Conservation (phyloP, 768 basidiomycete genomes). For the Lactifluus piperatus region DNA sequence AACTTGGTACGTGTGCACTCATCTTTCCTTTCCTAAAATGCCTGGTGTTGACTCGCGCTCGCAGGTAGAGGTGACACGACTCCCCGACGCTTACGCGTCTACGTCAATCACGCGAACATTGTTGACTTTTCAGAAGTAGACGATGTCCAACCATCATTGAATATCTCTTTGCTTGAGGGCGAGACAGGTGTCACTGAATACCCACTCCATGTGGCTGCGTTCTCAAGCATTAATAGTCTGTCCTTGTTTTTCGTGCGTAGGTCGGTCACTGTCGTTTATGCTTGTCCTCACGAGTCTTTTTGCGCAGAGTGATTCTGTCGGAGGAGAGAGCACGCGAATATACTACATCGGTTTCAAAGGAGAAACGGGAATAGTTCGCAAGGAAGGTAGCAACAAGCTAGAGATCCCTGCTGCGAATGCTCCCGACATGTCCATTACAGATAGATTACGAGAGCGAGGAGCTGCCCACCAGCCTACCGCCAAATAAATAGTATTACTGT, state of each 20-base stretch:
- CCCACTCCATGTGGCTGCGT: conserved; percentile 66
- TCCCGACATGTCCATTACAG: conserved; percentile 59
- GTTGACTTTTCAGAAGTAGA: conserved; percentile 74
- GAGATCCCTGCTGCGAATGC: conserved; percentile 77
- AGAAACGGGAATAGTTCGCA: conserved; percentile 44
- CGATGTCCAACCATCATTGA: conserved; percentile 55
- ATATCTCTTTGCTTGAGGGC: conserved; percentile 63
- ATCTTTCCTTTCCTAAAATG: background rate
- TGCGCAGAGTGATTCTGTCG: conserved; percentile 53
- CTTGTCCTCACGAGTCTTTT: background rate
- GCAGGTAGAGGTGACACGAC: conserved; percentile 70
- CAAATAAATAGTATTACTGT: conserved; percentile 23
- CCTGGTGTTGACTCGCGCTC: background rate
- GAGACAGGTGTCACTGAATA: conserved; percentile 66
- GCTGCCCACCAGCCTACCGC: conserved; percentile 60
- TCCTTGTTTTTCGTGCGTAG: conserved; percentile 70
- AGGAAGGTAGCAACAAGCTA: conserved; percentile 52
- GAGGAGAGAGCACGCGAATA: conserved; percentile 54
- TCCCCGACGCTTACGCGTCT: conserved; percentile 68
- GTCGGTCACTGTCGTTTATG: background rate
- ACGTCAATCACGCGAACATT: conserved; percentile 63
- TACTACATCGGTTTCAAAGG: conserved; percentile 85
- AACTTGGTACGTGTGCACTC: conserved; percentile 45
- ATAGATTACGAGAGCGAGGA: conserved; percentile 48
- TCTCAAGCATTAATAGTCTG: conserved; percentile 62